Base-by-base conservation (phyloP, 1,284 basidiomycete genomes). In the Violaceomyces palustris region DNA sequence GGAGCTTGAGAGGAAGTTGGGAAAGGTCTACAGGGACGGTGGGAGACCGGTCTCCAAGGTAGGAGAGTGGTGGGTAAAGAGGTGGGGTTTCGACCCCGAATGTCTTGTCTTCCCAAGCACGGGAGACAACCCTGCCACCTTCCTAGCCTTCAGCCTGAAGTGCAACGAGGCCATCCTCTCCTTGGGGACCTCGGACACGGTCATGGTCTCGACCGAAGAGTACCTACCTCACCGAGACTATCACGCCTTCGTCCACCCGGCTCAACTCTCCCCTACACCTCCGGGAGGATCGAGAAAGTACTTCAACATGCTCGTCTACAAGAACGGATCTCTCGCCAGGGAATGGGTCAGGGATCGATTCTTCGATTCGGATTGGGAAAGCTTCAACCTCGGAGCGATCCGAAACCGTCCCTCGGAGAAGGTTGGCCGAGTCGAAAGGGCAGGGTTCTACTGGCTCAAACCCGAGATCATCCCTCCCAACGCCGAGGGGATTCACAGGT, bases 101-200 rank as follows among this genome's bases (percentile, higher is more conserved):
- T 92, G 89, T 64, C 76, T 83, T 34, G 79, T 94, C 42, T 85
- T 85, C 11, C 86, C 88, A 0, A 88, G 89, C 64, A 92, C 88
- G 0, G 90, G 90, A 10, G 90, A 94, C 74, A 94, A 94, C 71
- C 86, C 89, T 3, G 87, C 88, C 1, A 90, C 88, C 3, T 83
- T 92, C 51, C 80, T 89, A 35, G 82, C 85, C 2, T 79, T 90
- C 37, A 73, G 72, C 18, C 47, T 73, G n/a, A 45, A 50, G n/a
- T 83, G 85, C n/a, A 81, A 86, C 50, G 88, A 93, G 69, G 89
- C 87, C 6, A 78, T 93, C 29, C 80, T 93, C 24, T 90, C 87
- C 9, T 79, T 93, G n/a, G 89, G 89, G 24, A 94, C 89, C 6
- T 90, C 87, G 0, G 90, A 89, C 11, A 92, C 89, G 0, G 82